phyloP scores from a whole-genome alignment of 2,329 filamentous ascomycete species.

The Colletotrichum costaricense region DNA sequence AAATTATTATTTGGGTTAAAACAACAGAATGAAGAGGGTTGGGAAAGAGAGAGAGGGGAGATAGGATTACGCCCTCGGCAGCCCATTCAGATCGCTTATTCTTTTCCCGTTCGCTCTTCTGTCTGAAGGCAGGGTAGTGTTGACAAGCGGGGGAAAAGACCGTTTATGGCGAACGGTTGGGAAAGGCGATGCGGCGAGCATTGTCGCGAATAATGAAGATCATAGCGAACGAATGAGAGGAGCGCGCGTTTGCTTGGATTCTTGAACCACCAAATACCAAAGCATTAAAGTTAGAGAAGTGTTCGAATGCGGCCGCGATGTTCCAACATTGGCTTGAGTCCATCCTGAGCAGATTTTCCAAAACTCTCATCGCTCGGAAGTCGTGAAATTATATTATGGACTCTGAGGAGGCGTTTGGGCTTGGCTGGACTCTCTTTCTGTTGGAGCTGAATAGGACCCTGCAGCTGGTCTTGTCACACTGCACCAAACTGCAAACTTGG shows the following conservation, averaged over 20 bases:
- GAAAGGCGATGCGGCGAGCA: conserved; percentile 3
- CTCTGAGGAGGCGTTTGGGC: not conserved
- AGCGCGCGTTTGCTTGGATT: not conserved
- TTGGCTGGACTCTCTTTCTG: not conserved
- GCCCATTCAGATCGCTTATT: not conserved
- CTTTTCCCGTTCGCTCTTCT: not conserved
- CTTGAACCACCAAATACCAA: conserved; percentile 1
- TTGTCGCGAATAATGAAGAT: conserved; percentile 15
- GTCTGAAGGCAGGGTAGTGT: conserved; percentile 1
- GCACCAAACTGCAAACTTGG: not conserved
- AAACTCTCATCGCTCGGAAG: not conserved
- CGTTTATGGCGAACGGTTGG: not conserved
- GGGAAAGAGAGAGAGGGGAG: not conserved
- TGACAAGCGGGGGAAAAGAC: conserved; percentile 19
- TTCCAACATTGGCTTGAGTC: conserved; percentile 21
- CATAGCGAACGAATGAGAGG: conserved; percentile 11
- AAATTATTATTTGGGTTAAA: not conserved
- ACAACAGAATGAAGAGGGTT: not conserved
- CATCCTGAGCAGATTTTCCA: not conserved
- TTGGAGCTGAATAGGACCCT: not conserved
- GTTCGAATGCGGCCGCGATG: conserved; percentile 13
- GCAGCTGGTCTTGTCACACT: not conserved
- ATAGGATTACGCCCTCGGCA: conserved; percentile 22
- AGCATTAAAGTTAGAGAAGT: conserved; percentile 9
- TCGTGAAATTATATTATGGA: not conserved